A percentile compares a stretch with the other conserved stretches of the same genome.
phyloP scores from a whole-genome alignment of 306 rosid genomes.

The Citrullus mucosospermus region DNA sequence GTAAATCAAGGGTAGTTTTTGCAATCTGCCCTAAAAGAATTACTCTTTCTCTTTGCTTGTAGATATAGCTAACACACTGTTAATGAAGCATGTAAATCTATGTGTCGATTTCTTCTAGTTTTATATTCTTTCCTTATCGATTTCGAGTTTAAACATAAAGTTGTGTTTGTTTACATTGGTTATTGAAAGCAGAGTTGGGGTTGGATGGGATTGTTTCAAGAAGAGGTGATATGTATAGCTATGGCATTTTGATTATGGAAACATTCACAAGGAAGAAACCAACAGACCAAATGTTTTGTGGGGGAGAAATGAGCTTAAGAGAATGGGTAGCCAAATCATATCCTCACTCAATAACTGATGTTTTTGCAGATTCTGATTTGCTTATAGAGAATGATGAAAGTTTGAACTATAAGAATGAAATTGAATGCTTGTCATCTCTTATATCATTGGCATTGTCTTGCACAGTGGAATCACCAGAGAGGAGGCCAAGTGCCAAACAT shows the following conservation, averaged over 20 bases:
- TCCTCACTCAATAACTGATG: not conserved
- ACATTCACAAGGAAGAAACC: conserved; percentile 30
- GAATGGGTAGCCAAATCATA: conserved; percentile 12
- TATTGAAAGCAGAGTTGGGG: conserved; percentile 16
- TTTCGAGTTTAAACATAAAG: too few species aligned
- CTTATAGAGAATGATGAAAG: not conserved
- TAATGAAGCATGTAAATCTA: too few species aligned
- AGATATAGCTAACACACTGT: too few species aligned
- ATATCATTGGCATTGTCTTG: not conserved
- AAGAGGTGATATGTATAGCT: conserved; percentile 29
- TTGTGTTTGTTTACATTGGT: too few species aligned
- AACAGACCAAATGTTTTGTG: conserved; percentile 18
- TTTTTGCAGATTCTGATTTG: conserved; percentile 1
- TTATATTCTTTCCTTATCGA: too few species aligned
- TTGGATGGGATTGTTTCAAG: conserved; percentile 20
- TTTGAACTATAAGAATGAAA: not conserved
- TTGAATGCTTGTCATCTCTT: not conserved
- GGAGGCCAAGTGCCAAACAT: not conserved
- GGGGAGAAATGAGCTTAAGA: not conserved
- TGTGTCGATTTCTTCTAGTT: too few species aligned
- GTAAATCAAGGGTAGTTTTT: too few species aligned
- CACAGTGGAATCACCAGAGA: not conserved
- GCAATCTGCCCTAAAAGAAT: too few species aligned
- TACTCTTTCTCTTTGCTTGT: too few species aligned
- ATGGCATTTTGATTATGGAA: conserved; percentile 30